Percentiles rank a stretch among this genome's conserved stretches.
phyloP scores from a whole-genome alignment of 1,139 yeast genomes.

The Debaryomyces coudertii region DNA sequence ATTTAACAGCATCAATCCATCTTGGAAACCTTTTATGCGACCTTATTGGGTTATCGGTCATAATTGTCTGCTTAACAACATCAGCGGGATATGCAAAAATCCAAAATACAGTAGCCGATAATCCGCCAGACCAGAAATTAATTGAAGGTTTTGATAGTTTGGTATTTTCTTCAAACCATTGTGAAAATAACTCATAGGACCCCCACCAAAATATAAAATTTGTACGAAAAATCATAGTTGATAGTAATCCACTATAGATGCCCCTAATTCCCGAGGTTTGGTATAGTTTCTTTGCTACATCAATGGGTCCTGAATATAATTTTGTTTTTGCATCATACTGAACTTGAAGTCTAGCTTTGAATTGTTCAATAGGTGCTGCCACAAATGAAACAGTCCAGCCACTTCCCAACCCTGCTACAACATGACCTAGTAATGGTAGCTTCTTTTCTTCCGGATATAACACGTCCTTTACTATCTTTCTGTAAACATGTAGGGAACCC shows the following conservation, averaged over 20 bases:
- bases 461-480: constrained; percentile 65
- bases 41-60: constrained; percentile 74
- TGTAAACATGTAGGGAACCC: constrained; percentile 80
- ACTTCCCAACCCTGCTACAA: constrained; percentile 77
- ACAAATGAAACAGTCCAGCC: constrained; percentile 93
- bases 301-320: constrained; percentile 75
- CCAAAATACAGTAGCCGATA: constrained; percentile 88
- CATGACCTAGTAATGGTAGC: constrained; percentile 74
- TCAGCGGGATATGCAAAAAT: constrained; percentile 88
- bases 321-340: constrained; percentile 82
- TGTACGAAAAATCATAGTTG: constrained; percentile 86
- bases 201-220: constrained; percentile 96
- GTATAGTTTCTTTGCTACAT: constrained; percentile 61
- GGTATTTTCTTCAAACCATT: constrained; percentile 67
- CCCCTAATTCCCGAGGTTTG: constrained; percentile 67
- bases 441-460: constrained; percentile 60
- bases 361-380: constrained; percentile 91
- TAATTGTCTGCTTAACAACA: constrained; percentile 83
- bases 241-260: constrained; percentile 75
- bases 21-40: constrained; percentile 64
- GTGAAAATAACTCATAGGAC: constrained; percentile 77
- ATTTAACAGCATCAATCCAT: constrained; percentile 74
- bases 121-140: constrained; percentile 91
- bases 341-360: constrained; percentile 85
- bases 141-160: constrained; percentile 65